phyloP scores from a whole-genome alignment of 2,329 filamentous ascomycete genomes.

The Cladorrhinum sp. region DNA sequence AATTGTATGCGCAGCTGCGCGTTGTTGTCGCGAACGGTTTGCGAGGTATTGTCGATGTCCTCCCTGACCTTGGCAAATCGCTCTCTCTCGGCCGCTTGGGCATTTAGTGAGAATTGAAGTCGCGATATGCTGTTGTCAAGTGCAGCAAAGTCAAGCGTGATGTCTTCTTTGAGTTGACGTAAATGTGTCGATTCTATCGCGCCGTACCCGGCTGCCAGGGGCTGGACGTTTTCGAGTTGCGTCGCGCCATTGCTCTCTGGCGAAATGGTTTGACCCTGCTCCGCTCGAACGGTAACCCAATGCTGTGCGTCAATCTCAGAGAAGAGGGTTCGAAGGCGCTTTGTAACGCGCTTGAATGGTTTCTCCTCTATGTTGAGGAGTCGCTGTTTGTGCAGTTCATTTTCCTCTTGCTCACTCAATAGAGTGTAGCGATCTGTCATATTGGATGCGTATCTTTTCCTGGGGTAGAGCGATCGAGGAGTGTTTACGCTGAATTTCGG shows the following conservation, averaged over 20 bases:
- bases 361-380: slow-evolving; percentile 89
- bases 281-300: slow-evolving; percentile 45
- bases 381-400: slow-evolving; percentile 81
- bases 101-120: slow-evolving; percentile 80
- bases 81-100: slow-evolving; percentile 78
- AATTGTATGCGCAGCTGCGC: slow-evolving; percentile 69
- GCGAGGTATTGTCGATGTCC: slow-evolving; percentile 73
- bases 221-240: slow-evolving; percentile 37
- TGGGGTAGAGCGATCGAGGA: background rate
- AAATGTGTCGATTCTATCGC: slow-evolving; percentile 39
- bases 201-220: slow-evolving; percentile 4
- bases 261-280: slow-evolving; percentile 62
- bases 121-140: slow-evolving; percentile 84
- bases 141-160: slow-evolving; percentile 82
- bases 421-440: slow-evolving; percentile 57
- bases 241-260: slow-evolving; percentile 47
- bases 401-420: slow-evolving; percentile 72
- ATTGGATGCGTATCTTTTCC: background rate
- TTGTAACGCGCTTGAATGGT: slow-evolving; percentile 84
- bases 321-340: slow-evolving; percentile 69
- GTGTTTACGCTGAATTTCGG: background rate
- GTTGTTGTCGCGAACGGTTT: slow-evolving; percentile 74
- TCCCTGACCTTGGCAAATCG: slow-evolving; percentile 79
- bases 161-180: slow-evolving; percentile 73
- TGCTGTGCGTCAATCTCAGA: slow-evolving; percentile 42